Percentiles rank a stretch among this genome's conserved stretches.
These are phyloP conservation scores for Boletus rubropictus DNA, from an alignment of 768 basidiomycete species.

Conservation along the genomic window DNA sequence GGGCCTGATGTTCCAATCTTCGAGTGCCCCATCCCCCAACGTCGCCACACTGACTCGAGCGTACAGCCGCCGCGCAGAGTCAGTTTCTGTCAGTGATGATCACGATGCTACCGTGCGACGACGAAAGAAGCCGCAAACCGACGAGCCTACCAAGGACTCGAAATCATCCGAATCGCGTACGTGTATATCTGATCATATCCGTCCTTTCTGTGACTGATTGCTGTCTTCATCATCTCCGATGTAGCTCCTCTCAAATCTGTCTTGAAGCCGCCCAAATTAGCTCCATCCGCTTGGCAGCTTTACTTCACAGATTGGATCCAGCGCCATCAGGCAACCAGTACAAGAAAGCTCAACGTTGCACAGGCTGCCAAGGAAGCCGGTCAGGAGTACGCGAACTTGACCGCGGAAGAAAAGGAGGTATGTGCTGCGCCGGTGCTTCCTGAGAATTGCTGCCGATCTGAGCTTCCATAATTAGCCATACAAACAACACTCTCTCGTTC, in stretches of 20 bases:
- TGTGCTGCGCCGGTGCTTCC: conserved; percentile 25
- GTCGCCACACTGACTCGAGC: conserved; percentile 47
- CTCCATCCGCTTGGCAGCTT: conserved; percentile 93
- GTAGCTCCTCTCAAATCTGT: conserved; percentile 68
- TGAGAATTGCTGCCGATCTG: conserved; percentile 20
- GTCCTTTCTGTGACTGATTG: conserved; percentile 25
- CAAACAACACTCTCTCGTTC: conserved; percentile 74
- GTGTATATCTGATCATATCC: conserved; percentile 32
- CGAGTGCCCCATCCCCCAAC: conserved; percentile 61
- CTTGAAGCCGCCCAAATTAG: conserved; percentile 83
- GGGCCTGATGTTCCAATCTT: conserved; percentile 57
- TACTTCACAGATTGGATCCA: conserved; percentile 96
- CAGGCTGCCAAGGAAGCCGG: conserved; percentile 94
- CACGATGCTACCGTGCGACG: conserved; percentile 71
- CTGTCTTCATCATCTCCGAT: conserved; percentile 23
- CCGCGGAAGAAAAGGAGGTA: conserved; percentile 80
- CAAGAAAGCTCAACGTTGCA: conserved; percentile 88
- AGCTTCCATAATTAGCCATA: conserved; percentile 55
- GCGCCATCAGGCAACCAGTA: conserved; percentile 70
- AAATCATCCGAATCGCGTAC: conserved; percentile 44
- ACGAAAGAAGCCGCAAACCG: conserved; percentile 39
- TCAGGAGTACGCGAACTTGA: conserved; percentile 77
- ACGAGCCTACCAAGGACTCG: conserved; percentile 33
- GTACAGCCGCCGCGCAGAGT: conserved; percentile 66
- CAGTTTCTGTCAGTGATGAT: conserved; percentile 54